Evolutionary conservation across 2,329 filamentous ascomycete genomes (phyloP).

Genomic region (Aspergillus ibericus): DNA sequence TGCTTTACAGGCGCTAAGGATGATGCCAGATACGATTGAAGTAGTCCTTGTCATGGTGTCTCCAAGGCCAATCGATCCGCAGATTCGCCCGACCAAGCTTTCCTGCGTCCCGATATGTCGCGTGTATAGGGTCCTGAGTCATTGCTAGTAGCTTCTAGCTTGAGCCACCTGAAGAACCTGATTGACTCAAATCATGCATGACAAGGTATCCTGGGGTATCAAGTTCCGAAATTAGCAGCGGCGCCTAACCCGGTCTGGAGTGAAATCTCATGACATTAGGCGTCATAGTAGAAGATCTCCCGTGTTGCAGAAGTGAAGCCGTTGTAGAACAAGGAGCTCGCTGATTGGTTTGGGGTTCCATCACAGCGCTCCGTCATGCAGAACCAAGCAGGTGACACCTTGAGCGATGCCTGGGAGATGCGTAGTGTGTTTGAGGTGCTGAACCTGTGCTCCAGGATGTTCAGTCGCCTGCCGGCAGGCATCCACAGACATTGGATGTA

Average conservation of each 20-base stretch:
- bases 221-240: constrained; percentile 21
- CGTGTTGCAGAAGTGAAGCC: constrained; percentile 14
- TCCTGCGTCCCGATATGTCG: constrained; percentile 9
- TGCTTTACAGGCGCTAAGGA: constrained; percentile 13
- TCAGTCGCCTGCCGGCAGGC: background rate
- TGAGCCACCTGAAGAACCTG: constrained; percentile 3
- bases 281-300: background rate
- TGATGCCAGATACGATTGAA: constrained; percentile 4
- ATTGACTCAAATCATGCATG: constrained; percentile 1
- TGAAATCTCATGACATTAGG: constrained; percentile 8
- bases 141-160: constrained; percentile 3
- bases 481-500: background rate
- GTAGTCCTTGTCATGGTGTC: constrained; percentile 3
- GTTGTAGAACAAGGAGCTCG: background rate
- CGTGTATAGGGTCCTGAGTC: constrained; percentile 5
- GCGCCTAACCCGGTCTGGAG: constrained; percentile 16
- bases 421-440: background rate
- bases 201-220: constrained; percentile 9
- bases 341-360: constrained; percentile 4
- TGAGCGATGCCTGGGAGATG: background rate
- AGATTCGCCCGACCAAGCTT: background rate
- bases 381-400: background rate
- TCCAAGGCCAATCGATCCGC: constrained; percentile 19
- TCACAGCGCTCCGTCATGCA: constrained; percentile 8
- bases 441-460: background rate